Evolutionary conservation across 78 protist genomes (phyloP), one percentile per base, ranked within the genome.

Genomic region (Dictyostelium brefeldianum): DNA sequence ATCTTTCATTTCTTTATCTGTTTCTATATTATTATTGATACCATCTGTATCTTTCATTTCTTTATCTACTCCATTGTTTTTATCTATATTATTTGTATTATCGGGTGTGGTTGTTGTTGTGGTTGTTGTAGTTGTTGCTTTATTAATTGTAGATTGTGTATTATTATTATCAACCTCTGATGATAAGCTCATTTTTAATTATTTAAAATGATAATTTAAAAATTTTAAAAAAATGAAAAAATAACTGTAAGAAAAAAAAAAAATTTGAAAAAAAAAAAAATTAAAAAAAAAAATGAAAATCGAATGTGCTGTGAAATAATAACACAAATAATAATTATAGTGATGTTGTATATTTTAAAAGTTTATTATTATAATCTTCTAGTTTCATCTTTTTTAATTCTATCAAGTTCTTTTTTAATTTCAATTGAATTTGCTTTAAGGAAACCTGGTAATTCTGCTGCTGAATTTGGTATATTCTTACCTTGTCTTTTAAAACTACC

Each of bases 401-500:
- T 84, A 12, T 15, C 47, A 10, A 74, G 3, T 46, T 84, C 91
- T 11, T 59, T 18, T 74, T 53, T 65, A 14, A 84, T 59, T 22
- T 15, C 51, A 27, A 36, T 70, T 3, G 67, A 41, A 78, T 84
- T 84, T n/a, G 54, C 50, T 31, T 84, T 84, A 4, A 84, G 57
- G 70, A 84, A 84, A 6, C 51, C 43, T 25, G 79, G 80, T 36
- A 84, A 29, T 25, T 84, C 83, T 17, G 31, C 22, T 1, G 91
- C 81, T 27, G 57, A 36, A 12, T 59, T 74, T 71, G 91, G 91
- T 18, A 84, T 48, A 46, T 31, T 54, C 59, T 46, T 84, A 36
- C 91, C 91, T 27, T 74, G 81, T 57, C 27, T 53, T 18, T 84
- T 84, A 78, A 74, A 74, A 25, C 91, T 71, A 59, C 73, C 29